Percentiles rank a stretch among this genome's conserved stretches.
These are phyloP conservation scores for Chlamydomonas schloesseri DNA, from an alignment of 139 green algal genomes.

Conservation along the genomic window DNA sequence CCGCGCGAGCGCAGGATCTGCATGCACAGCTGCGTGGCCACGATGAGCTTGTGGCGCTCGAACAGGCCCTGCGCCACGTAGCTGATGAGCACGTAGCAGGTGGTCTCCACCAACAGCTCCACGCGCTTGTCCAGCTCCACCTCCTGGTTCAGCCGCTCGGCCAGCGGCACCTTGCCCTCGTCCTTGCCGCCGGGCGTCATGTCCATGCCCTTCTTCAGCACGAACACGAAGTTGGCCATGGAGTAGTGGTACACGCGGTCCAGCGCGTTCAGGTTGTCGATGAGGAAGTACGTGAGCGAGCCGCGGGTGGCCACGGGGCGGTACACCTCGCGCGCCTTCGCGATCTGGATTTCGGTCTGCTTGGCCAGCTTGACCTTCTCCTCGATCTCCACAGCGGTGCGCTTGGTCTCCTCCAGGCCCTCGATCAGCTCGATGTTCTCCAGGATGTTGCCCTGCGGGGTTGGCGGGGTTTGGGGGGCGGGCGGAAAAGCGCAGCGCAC, in stretches of 20 bases:
- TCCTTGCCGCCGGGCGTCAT: conserved; percentile 72
- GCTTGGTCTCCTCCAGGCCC: conserved; percentile 94
- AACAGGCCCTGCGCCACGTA: conserved; percentile 91
- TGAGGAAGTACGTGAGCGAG: conserved; percentile 92
- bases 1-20: conserved; percentile 77
- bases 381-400: conserved; percentile 86
- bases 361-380: conserved; percentile 85
- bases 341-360: conserved; percentile 81
- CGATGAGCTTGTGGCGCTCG: conserved; percentile 95
- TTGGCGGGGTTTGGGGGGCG: background rate
- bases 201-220: conserved; percentile 90
- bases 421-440: conserved; percentile 94
- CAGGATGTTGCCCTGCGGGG: conserved; percentile 88
- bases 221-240: conserved; percentile 92
- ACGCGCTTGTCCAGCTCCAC: conserved; percentile 77
- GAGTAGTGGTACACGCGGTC: conserved; percentile 94
- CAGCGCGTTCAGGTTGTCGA: conserved; percentile 88
- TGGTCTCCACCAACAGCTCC: conserved; percentile 82
- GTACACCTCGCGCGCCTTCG: conserved; percentile 84
- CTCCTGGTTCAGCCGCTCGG: conserved; percentile 56
- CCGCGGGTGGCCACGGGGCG: conserved; percentile 85
- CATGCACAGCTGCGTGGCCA: conserved; percentile 91
- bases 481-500: no score
- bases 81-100: conserved; percentile 77
- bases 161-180: conserved; percentile 65